A percentile compares a stretch with the other conserved stretches of the same genome.
These are phyloP conservation scores for Pisolithus orientalis DNA, from an alignment of 768 basidiomycete genomes.

Conservation along the genomic window DNA sequence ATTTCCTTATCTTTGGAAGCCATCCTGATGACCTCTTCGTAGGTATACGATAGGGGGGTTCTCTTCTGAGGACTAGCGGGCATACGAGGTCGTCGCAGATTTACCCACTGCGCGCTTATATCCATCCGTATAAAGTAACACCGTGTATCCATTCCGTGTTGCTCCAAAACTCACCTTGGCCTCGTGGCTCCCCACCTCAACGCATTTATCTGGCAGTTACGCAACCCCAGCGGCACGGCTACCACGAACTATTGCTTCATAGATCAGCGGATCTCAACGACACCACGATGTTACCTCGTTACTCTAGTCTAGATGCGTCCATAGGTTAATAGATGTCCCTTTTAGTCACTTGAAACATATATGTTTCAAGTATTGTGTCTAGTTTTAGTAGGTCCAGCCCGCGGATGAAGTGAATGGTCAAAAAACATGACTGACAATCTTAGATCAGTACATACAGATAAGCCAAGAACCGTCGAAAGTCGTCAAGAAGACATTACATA, in stretches of 20 bases:
- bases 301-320: conserved; percentile 1
- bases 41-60: neutral
- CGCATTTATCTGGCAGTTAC: neutral
- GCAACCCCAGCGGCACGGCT: too few species aligned
- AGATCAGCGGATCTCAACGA: neutral
- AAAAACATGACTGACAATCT: neutral
- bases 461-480: neutral
- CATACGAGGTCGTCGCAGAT: neutral
- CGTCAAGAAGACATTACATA: neutral
- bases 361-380: neutral
- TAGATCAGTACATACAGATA: conserved; percentile 1
- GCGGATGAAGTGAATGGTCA: neutral
- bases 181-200: neutral
- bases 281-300: conserved; percentile 22
- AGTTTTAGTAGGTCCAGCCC: neutral
- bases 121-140: neutral
- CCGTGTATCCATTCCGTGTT: neutral
- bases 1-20: conserved; percentile 23
- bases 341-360: neutral
- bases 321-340: neutral
- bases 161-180: neutral
- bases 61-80: neutral
- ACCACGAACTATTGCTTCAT: too few species aligned
- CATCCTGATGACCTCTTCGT: conserved; percentile 12
- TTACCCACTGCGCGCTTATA: neutral